phyloP scores from a whole-genome alignment of 148 eudicot species.

The Agrostemma githago region DNA sequence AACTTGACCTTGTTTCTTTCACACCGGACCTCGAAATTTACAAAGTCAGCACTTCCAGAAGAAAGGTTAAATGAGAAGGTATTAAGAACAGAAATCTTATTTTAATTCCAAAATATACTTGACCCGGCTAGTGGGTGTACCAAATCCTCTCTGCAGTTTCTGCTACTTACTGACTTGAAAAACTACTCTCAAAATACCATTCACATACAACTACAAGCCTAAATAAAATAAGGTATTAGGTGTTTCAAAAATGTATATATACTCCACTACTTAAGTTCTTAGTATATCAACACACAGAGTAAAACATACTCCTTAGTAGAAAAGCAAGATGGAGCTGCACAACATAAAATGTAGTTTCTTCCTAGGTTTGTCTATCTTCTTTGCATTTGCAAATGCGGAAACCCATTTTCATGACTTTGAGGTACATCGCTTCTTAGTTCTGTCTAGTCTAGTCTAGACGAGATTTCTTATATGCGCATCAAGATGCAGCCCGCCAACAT shows the following conservation, averaged over 20 bases:
- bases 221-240: conserved; percentile 12
- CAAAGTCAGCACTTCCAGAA: not conserved
- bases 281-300: conserved; percentile 14
- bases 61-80: not conserved
- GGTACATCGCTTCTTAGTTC: conserved; percentile 37
- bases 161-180: conserved; percentile 22
- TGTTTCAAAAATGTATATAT: conserved; percentile 18
- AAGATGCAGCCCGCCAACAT: not conserved
- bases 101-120: not conserved
- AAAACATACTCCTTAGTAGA: conserved; percentile 1
- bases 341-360: conserved; percentile 17
- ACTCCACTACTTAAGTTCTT: not conserved
- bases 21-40: not conserved
- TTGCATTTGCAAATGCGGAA: conserved; percentile 43
- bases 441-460: not conserved
- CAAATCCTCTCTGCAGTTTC: conserved; percentile 34
- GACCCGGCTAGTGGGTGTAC: conserved; percentile 41
- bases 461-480: not conserved
- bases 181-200: conserved; percentile 33
- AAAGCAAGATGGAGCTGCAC: conserved; percentile 34
- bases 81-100: not conserved
- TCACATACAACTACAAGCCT: not conserved
- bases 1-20: conserved; percentile 1
- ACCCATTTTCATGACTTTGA: conserved; percentile 53
- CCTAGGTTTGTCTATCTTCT: conserved; percentile 30